Conservation (phyloP, 2,329 filamentous ascomycete genomes). For the Fusarium sp. region DNA sequence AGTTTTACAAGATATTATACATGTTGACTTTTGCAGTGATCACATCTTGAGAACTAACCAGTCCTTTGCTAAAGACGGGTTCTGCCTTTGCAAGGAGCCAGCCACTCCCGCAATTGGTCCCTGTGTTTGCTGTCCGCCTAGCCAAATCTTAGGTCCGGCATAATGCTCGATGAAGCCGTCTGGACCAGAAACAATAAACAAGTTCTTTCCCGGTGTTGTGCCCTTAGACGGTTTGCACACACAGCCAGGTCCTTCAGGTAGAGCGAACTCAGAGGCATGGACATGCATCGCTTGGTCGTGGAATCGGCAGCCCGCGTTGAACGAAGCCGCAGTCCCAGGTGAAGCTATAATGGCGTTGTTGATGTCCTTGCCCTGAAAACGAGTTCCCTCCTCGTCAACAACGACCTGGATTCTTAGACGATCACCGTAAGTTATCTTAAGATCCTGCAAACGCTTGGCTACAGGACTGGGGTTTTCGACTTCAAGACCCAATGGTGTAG, state of each 20-base stretch:
- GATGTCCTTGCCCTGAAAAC: constrained; percentile 69
- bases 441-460: constrained; percentile 70
- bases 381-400: constrained; percentile 81
- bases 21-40: constrained; percentile 12
- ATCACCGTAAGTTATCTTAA: constrained; percentile 69
- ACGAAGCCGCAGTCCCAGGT: neutral
- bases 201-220: constrained; percentile 61
- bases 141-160: constrained; percentile 84
- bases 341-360: constrained; percentile 47
- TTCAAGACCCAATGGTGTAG: constrained; percentile 38
- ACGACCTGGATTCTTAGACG: constrained; percentile 78
- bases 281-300: constrained; percentile 51
- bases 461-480: constrained; percentile 59
- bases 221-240: constrained; percentile 43
- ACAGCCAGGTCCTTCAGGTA: constrained; percentile 43
- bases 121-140: constrained; percentile 77
- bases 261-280: constrained; percentile 50
- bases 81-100: constrained; percentile 66
- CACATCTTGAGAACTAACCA: constrained; percentile 68
- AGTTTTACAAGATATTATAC: constrained; percentile 15
- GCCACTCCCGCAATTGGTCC: constrained; percentile 79
- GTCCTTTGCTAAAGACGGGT: constrained; percentile 52
- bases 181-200: constrained; percentile 90
- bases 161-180: constrained; percentile 88
- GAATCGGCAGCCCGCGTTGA: constrained; percentile 46